Evolutionary conservation across 495 filamentous ascomycete genomes (phyloP), one percentile per base, ranked within the genome.

Genomic region (Xanthoparmelia taractica): DNA sequence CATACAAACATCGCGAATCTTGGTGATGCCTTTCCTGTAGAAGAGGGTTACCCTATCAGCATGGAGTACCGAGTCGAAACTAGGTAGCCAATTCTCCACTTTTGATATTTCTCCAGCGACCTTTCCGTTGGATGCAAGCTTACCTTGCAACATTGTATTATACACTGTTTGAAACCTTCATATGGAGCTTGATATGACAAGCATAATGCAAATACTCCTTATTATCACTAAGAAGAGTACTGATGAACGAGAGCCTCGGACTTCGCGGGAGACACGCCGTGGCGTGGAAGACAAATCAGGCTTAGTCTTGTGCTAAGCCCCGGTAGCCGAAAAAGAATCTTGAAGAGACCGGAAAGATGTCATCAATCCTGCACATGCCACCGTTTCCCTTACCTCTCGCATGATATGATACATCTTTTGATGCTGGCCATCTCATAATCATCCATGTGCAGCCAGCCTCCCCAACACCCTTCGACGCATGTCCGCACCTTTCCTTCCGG

Each of bases 11-110:
- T 8, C 2, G 50, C 50, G 31, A 38, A 18, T n/a, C 1, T 47
- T 23, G 27, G 60, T 29, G 34, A 58, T 58, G 17, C 4, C 34
- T 38, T 58, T 3, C 20, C 15, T 37, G 36, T 40, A 7, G 15
- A 40, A n/a, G 50, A 54, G 17, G 50, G 20, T 33, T 54, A 33
- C 27, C 29, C 29, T 31, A 33, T 54, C 50, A 54, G 27, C 15
- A 54, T 33, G 50, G 33, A 13, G 27, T 20, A 11, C 12, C 0
- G 20, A 8, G 6, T 54, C 33, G n/a, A n/a, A n/a, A n/a, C n/a
- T n/a, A n/a, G n/a, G 36, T 58, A 65, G 58, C 59, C 48, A 57
- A 66, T 66, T 58, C 64, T 66, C 64, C 64, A 66, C 64, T 66
- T 66, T 47, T 43, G 27, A 65, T 41, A 18, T 41, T 33, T 18